Conservation (phyloP, 202 grass and related monocot genomes). For the Digitaria exilis region DNA sequence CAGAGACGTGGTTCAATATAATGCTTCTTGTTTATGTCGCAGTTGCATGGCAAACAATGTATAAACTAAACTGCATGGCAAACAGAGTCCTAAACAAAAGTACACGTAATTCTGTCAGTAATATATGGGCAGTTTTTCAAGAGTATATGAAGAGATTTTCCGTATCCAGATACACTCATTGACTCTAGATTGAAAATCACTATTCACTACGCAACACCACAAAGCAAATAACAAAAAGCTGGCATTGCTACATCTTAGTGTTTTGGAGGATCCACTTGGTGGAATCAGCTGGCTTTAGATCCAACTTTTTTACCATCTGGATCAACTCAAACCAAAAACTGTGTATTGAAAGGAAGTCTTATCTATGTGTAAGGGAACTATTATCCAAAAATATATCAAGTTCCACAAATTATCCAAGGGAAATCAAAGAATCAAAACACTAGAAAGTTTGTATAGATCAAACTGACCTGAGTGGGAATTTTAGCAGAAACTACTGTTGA, state of each 20-base stretch:
- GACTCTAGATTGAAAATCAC: constrained; percentile 25
- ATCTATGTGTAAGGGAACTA: constrained; percentile 17
- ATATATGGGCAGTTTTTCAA: background rate
- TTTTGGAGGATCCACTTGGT: constrained; percentile 14
- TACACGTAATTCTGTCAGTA: constrained; percentile 1
- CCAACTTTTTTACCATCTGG: constrained; percentile 19
- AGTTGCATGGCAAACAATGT: background rate
- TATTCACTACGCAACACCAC: constrained; percentile 10
- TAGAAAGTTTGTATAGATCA: constrained; percentile 11
- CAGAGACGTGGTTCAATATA: background rate
- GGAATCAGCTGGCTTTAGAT: constrained; percentile 26
- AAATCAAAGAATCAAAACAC: constrained; percentile 17
- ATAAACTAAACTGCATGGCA: background rate
- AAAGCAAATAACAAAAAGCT: constrained; percentile 15
- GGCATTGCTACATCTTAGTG: background rate
- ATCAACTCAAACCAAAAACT: constrained; percentile 22
- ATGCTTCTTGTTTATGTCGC: background rate
- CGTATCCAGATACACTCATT: background rate
- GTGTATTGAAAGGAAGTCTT: constrained; percentile 17
- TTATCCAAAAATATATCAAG: constrained; percentile 10
- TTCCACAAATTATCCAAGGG: constrained; percentile 23
- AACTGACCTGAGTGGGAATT: constrained; percentile 82
- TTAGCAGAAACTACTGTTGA: constrained; percentile 63
- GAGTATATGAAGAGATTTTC: background rate
- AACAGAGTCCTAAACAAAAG: background rate